Evolutionary conservation across 352 stramenopile species (phyloP).

Genomic region (Phytophthora chlamydospora): DNA sequence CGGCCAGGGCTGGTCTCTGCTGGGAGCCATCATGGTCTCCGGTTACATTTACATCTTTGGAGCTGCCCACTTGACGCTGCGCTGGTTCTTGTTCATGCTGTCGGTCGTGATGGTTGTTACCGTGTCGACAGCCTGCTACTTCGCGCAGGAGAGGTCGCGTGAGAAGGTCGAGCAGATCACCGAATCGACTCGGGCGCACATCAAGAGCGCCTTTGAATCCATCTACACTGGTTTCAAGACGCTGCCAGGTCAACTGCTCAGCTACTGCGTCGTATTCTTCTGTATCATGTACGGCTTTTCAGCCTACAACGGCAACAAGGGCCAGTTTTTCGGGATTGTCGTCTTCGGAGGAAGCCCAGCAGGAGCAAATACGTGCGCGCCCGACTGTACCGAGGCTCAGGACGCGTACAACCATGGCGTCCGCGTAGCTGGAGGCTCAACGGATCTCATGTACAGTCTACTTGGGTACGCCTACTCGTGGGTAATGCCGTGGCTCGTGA

Average conservation of each 20-base stretch:
- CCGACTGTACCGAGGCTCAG: constrained; percentile 41
- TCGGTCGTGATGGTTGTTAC: constrained; percentile 25
- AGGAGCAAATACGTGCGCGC: constrained; percentile 26
- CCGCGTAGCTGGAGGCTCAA: constrained; percentile 35
- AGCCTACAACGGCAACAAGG: constrained; percentile 59
- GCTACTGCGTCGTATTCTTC: constrained; percentile 58
- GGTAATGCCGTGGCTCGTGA: constrained; percentile 47
- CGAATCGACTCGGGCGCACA: constrained; percentile 10
- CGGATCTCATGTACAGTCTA: constrained; percentile 49
- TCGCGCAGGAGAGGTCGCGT: constrained; percentile 14
- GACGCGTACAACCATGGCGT: constrained; percentile 44
- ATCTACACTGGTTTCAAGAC: constrained; percentile 47
- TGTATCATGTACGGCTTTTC: constrained; percentile 53
- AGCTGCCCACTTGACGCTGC: constrained; percentile 27
- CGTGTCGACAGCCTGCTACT: constrained; percentile 22
- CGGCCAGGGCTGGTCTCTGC: constrained; percentile 22
- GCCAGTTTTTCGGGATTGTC: constrained; percentile 31
- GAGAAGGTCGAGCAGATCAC: constrained; percentile 22
- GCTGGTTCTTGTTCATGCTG: constrained; percentile 37
- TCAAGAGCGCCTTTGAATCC: constrained; percentile 26
- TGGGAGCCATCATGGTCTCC: constrained; percentile 26
- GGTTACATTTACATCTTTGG: constrained; percentile 34
- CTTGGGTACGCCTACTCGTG: constrained; percentile 51
- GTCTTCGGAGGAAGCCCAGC: constrained; percentile 21
- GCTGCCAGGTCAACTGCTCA: constrained; percentile 40